These are phyloP conservation scores for Dacryopinax primogenitus DNA, from an alignment of 768 basidiomycete genomes.

Conservation along the genomic window DNA sequence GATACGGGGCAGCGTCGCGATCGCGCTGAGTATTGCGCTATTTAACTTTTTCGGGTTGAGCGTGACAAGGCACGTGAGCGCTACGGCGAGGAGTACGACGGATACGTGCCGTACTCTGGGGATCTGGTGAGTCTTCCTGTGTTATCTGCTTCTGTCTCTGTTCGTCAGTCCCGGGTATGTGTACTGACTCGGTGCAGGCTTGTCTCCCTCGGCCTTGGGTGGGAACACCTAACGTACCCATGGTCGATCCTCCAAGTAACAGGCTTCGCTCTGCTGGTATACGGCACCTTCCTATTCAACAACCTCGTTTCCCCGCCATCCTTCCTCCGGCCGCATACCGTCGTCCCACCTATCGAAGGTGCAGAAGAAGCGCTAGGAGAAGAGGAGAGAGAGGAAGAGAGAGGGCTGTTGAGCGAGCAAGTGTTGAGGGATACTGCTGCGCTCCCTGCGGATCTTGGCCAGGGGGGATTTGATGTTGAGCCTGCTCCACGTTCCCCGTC, in stretches of 20 bases:
- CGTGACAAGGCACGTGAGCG: conserved; percentile 85
- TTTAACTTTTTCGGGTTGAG: conserved; percentile 88
- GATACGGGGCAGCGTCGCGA: conserved; percentile 51
- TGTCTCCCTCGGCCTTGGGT: conserved; percentile 74
- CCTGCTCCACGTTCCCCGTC: too few relatives aligned
- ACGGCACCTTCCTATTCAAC: conserved; percentile 75
- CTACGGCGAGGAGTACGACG: conserved; percentile 79
- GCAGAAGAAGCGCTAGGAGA: conserved; percentile 16
- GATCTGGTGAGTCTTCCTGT: conserved; percentile 53
- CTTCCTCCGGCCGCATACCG: conserved; percentile 40
- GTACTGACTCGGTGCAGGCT: conserved; percentile 27
- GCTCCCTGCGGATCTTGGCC: conserved; percentile 69
- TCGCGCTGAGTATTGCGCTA: conserved; percentile 60
- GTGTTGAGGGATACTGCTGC: conserved; percentile 70
- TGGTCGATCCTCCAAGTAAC: conserved; percentile 67
- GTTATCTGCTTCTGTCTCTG: conserved; percentile 15
- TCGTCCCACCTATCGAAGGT: conserved; percentile 15
- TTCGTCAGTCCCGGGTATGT: conserved; percentile 17
- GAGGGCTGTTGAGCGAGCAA: conserved; percentile 45
- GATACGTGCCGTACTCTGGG: conserved; percentile 90
- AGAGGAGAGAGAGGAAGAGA: conserved; percentile 23
- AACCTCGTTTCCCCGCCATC: conserved; percentile 58
- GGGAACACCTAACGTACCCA: conserved; percentile 77
- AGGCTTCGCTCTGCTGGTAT: conserved; percentile 85
- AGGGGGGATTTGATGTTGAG: conserved; percentile 71